Evolutionary conservation across 345 rosid species (phyloP), one percentile per base, ranked within the genome.

Genomic region (Gossypium australe): DNA sequence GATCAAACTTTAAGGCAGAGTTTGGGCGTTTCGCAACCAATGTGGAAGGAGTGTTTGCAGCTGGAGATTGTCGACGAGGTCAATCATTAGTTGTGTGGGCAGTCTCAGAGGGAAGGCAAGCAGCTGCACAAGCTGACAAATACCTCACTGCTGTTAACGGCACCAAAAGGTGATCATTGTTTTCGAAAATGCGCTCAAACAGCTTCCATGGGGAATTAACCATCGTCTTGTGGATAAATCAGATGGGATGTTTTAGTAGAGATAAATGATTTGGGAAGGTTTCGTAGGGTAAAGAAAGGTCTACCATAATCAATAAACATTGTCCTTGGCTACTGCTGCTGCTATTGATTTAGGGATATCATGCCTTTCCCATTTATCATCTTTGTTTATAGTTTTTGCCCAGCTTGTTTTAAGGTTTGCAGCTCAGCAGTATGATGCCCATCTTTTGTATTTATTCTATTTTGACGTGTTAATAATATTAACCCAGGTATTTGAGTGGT

Each of bases 41-140:
- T 14, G 89, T 88, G 25, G 93, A 90, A n/a, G 97, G 99, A 6
- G 83, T 93, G 0, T 95, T 95, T 73, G 99, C 98, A 12, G 99
- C 98, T 5, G 99, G 99, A 67, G 99, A 95, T 78, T 95, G 99
- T 78, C 79, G 99, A 47, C 86, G 99, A 1, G 98, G 98, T n/a
- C 99, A 95, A 82, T 95, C 99, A 55, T 84, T 95, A 25, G 99
- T 95, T 71, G 99, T 95, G 0, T 95, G 99, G 98, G 99, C 98
- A 18, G 91, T 95, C 76, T 88, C 97, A 16, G 99, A 95, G 85
- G 98, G 99, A 67, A 88, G 99, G 44, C 98, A 93, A 85, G 88
- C 98, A 4, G 98, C 98, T 51, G 80, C 92, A 10, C 93, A 93
- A 76, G 99, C 93, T 0, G 94, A 95, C 74, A 87, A 81, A 17